Base-by-base conservation (phyloP, 1,284 basidiomycete genomes). In the Phlebopus sp. region DNA sequence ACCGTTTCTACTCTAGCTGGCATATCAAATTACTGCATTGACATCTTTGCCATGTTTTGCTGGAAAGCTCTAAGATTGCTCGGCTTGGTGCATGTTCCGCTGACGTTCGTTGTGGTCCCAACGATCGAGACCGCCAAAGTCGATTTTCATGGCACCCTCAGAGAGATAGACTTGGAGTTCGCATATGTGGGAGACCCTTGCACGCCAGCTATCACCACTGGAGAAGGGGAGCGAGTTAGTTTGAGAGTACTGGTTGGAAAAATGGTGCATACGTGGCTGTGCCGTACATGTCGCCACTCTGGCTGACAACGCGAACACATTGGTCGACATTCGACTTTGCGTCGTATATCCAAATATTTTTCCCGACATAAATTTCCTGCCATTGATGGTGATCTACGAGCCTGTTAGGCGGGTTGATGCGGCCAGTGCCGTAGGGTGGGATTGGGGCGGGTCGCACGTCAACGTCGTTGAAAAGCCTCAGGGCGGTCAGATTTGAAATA, bases 121-220 rank as follows among this genome's bases (percentile, higher is more conserved):
- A 29, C 80, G 74, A 64, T 88, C 86, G 46, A 84, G 64, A 2
- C 85, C 87, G 32, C 84, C 84, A 60, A 90, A 90, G 59, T 85
- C 78, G 31, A 90, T 83, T 49, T 72, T 79, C 75, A 90, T 76
- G 6, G 74, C 75, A n/a, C 77, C 76, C 11, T 72, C 72, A 10
- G 76, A 70, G 62, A 89, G 71, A 58, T 79, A 84, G 56, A 83
- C 76, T 58, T 90, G 86, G 29, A 90, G 71, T 62, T 88, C 86
- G 52, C 76, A 79, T 7, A 90, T 77, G 59, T 86, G 85, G 29
- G 78, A 71, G 3, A 74, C 83, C 45, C 81, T 74, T 9, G 82
- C 83, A 23, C 87, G 77, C 86, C 86, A 90, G 57, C 86, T 90
- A 56, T 90, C 87, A 18, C 77, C 87, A 18, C 87, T 90, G 63